These are phyloP conservation scores for Botrytis cinerea DNA, from an alignment of 2,329 filamentous ascomycete genomes.

Conservation along the genomic window DNA sequence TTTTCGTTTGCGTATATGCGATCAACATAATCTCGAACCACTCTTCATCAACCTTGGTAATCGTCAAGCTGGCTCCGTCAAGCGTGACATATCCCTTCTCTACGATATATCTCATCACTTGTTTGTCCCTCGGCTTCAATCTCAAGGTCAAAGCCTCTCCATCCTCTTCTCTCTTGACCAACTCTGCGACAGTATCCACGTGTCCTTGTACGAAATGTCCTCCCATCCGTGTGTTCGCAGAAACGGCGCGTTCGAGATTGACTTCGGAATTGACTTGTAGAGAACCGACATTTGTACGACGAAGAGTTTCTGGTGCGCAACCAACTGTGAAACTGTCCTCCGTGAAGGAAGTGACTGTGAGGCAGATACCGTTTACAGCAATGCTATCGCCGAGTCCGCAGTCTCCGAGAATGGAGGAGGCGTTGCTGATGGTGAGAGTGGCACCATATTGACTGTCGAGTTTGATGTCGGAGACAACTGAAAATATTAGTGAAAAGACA, in stretches of 20 bases:
- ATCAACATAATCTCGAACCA: conserved; percentile 99
- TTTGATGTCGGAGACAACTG: conserved; percentile 83
- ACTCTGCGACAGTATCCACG: conserved; percentile 84
- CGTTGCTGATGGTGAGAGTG: conserved; percentile 80
- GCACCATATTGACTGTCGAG: conserved; percentile 83
- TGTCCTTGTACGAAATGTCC: conserved; percentile 98
- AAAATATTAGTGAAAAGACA: conserved; percentile 20
- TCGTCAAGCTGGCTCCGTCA: conserved; percentile 90
- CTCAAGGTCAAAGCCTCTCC: conserved; percentile 89
- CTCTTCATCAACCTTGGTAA: conserved; percentile 78
- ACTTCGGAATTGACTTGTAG: conserved; percentile 68
- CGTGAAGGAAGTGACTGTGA: conserved; percentile 80
- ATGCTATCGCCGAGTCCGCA: conserved; percentile 91
- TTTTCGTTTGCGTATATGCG: conserved; percentile 90
- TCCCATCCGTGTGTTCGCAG: conserved; percentile 90
- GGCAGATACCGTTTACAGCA: conserved; percentile 90
- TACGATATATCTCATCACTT: conserved; percentile 82
- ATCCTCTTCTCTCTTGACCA: conserved; percentile 72
- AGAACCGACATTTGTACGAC: conserved; percentile 88
- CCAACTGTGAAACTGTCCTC: conserved; percentile 77
- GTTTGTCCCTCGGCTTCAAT: conserved; percentile 68
- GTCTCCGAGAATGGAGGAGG: conserved; percentile 73
- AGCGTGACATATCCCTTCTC: conserved; percentile 96
- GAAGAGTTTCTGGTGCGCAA: conserved; percentile 91
- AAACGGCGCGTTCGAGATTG: conserved; percentile 93